These are phyloP conservation scores for Colletotrichum coccodes DNA, from an alignment of 2,329 filamentous ascomycete genomes.

Conservation along the genomic window DNA sequence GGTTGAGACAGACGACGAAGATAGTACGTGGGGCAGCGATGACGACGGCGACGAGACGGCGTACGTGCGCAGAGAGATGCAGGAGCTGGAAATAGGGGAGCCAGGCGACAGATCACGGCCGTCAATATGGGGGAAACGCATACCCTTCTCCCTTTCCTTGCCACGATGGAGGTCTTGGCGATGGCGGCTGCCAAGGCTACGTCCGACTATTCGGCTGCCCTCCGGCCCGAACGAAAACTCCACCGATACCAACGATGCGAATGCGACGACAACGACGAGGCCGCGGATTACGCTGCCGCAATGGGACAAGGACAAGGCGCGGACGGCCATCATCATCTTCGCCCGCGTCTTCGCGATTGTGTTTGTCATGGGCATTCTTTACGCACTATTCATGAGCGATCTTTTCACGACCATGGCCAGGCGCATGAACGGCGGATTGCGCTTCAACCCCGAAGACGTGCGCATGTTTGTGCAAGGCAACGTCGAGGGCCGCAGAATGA, in stretches of 20 bases:
- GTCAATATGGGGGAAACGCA: slow-evolving; percentile 64
- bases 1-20: slow-evolving; percentile 80
- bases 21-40: slow-evolving; percentile 62
- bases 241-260: slow-evolving; percentile 34
- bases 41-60: slow-evolving; percentile 64
- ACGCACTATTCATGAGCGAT: slow-evolving; percentile 87
- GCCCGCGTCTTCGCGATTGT: slow-evolving; percentile 80
- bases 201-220: slow-evolving; percentile 60
- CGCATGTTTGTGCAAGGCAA: slow-evolving; percentile 78
- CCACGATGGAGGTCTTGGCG: slow-evolving; percentile 67
- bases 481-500: slow-evolving; percentile 76
- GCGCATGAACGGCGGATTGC: slow-evolving; percentile 72
- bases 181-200: slow-evolving; percentile 59
- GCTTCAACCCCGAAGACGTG: slow-evolving; percentile 85
- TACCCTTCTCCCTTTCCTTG: slow-evolving; percentile 62
- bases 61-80: slow-evolving; percentile 81
- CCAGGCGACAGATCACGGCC: slow-evolving; percentile 56
- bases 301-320: slow-evolving; percentile 32
- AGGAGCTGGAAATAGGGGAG: slow-evolving; percentile 89
- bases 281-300: slow-evolving; percentile 27
- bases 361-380: slow-evolving; percentile 81
- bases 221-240: slow-evolving; percentile 45
- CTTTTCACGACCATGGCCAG: slow-evolving; percentile 75
- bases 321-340: slow-evolving; percentile 67
- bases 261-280: slow-evolving; percentile 37